Evolutionary conservation across 139 green algal species (phyloP).

Genomic region (Deuterostichococcus epilithicus): DNA sequence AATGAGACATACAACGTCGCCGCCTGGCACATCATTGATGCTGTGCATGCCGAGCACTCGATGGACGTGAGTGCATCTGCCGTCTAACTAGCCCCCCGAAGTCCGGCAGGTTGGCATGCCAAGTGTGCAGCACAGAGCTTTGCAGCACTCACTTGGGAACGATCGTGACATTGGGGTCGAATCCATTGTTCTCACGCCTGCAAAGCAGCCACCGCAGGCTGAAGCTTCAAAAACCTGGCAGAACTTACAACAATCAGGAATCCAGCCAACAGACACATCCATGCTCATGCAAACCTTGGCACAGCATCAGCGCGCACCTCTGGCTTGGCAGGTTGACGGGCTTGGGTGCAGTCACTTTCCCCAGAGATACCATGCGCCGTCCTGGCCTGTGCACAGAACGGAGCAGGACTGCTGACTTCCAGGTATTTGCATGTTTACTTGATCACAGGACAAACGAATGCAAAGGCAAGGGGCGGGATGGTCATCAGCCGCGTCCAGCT

Average conservation of each 20-base stretch:
- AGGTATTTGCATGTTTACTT: too few relatives aligned
- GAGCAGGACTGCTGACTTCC: too few relatives aligned
- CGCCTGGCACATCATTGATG: too few relatives aligned
- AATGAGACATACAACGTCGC: too few relatives aligned
- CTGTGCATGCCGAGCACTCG: too few relatives aligned
- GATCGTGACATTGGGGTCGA: conserved; percentile 36
- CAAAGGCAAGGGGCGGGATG: too few relatives aligned
- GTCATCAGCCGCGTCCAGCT: too few relatives aligned
- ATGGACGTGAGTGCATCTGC: too few relatives aligned
- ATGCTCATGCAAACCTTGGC: background rate
- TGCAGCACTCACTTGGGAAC: conserved; percentile 19
- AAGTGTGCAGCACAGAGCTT: too few relatives aligned
- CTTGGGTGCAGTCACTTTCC: conserved; percentile 47
- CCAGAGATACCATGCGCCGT: conserved; percentile 48
- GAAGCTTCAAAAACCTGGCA: background rate
- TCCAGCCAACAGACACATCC: background rate
- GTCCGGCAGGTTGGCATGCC: too few relatives aligned
- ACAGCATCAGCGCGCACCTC: conserved; percentile 11
- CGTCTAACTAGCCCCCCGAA: too few relatives aligned
- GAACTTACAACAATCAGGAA: background rate
- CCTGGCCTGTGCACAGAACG: background rate
- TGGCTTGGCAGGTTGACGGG: conserved; percentile 49
- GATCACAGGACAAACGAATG: too few relatives aligned
- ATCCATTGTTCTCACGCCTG: conserved; percentile 49
- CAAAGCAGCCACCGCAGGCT: background rate